Conservation (phyloP, 805 yeast species). For the Saccharomycopsis javanensis region DNA sequence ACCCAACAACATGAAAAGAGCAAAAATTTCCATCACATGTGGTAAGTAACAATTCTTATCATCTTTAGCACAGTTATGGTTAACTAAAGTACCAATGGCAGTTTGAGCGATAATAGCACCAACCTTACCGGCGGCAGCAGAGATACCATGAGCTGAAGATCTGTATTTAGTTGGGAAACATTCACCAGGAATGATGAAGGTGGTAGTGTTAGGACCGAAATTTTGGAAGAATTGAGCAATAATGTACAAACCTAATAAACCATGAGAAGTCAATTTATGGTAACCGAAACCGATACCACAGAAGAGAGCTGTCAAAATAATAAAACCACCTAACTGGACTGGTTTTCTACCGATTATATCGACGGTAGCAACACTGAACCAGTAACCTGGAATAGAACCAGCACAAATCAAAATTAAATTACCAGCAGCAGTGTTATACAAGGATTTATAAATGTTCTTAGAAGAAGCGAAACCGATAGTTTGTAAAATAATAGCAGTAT, state of each 20-base stretch:
- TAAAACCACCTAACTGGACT: constrained; percentile 68
- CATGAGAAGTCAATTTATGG: constrained; percentile 55
- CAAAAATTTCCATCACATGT: constrained; percentile 90
- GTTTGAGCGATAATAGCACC: constrained; percentile 93
- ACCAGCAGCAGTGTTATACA: constrained; percentile 81
- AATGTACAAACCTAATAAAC: constrained; percentile 68
- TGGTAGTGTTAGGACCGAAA: constrained; percentile 89
- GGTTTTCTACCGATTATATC: constrained; percentile 72
- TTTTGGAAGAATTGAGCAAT: constrained; percentile 81
- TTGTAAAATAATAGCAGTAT: constrained; percentile 67
- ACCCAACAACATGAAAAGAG: constrained; percentile 84
- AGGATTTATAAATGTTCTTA: constrained; percentile 54
- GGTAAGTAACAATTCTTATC: constrained; percentile 70
- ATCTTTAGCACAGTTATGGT: constrained; percentile 63
- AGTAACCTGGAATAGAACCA: constrained; percentile 84
- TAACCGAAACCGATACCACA: constrained; percentile 79
- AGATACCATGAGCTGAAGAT: constrained; percentile 90
- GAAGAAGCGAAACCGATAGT: constrained; percentile 78
- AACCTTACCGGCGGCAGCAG: constrained; percentile 85
- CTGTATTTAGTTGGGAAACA: constrained; percentile 89
- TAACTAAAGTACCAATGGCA: constrained; percentile 71
- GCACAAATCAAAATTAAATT: constrained; percentile 89
- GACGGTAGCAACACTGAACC: constrained; percentile 41
- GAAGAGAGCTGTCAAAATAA: constrained; percentile 59
- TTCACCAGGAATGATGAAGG: constrained; percentile 88